Evolutionary conservation across 768 basidiomycete genomes (phyloP).

Genomic region (Coprinopsis marcescibilis): DNA sequence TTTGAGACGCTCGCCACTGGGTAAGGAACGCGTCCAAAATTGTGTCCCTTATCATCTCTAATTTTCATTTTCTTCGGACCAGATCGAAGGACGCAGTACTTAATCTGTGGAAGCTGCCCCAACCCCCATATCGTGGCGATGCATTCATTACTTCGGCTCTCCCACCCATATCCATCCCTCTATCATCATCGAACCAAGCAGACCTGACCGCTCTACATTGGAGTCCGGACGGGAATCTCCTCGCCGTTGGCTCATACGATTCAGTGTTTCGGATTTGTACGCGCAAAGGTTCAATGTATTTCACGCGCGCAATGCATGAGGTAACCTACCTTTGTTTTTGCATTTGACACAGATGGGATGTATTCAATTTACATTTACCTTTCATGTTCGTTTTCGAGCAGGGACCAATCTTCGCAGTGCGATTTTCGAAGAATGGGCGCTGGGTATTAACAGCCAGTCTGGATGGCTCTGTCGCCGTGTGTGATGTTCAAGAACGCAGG

Average conservation of each 20-base stretch:
- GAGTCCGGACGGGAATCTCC: slow-evolving; percentile 65
- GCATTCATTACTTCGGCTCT: slow-evolving; percentile 27
- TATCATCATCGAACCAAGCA: slow-evolving; percentile 38
- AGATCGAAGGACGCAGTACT: slow-evolving; percentile 77
- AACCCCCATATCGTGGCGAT: slow-evolving; percentile 25
- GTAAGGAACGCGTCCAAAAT: slow-evolving; percentile 32
- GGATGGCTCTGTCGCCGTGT: slow-evolving; percentile 72
- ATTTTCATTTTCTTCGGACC: too few relatives aligned
- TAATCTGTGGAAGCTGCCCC: slow-evolving; percentile 65
- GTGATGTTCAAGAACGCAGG: slow-evolving; percentile 62
- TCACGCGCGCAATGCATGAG: slow-evolving; percentile 58
- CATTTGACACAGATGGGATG: slow-evolving; percentile 15
- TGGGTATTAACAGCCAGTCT: slow-evolving; percentile 75
- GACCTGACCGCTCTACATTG: slow-evolving; percentile 78
- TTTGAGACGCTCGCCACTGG: slow-evolving; percentile 65
- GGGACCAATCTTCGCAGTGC: slow-evolving; percentile 77
- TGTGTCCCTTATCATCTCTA: too few relatives aligned
- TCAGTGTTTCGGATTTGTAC: slow-evolving; percentile 63
- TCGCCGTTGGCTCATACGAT: slow-evolving; percentile 79
- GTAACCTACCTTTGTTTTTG: slow-evolving; percentile 30
- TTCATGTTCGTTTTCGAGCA: slow-evolving; percentile 39
- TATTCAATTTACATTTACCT: slow-evolving; percentile 20
- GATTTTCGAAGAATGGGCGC: slow-evolving; percentile 68
- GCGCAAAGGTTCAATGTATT: slow-evolving; percentile 54
- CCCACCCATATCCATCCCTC: slow-evolving; percentile 41